These are phyloP conservation scores for Elongisporangium undulatum DNA, from an alignment of 352 stramenopile species.

Conservation along the genomic window DNA sequence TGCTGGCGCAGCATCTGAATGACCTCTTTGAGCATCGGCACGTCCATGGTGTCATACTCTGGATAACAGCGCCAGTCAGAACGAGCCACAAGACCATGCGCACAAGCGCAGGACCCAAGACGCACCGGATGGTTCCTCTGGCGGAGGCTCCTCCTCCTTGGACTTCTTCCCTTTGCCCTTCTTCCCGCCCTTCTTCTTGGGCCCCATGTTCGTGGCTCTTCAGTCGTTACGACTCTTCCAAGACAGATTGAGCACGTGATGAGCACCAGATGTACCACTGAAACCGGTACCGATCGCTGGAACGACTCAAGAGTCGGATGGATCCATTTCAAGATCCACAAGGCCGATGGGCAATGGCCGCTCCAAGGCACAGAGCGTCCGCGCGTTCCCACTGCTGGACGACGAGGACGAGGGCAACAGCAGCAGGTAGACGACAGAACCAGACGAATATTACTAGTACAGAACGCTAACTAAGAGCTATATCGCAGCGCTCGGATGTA, in stretches of 20 bases:
- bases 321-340: background rate
- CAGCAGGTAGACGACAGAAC: conserved; percentile 13
- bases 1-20: conserved; percentile 91
- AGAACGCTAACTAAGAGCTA: background rate
- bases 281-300: conserved; percentile 2
- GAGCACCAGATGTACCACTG: background rate
- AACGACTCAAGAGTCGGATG: conserved; percentile 1
- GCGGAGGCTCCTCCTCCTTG: conserved; percentile 57
- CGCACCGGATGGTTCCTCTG: conserved; percentile 69
- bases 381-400: conserved; percentile 21
- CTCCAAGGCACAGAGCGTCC: conserved; percentile 24
- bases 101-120: background rate
- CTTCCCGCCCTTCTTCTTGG: conserved; percentile 67
- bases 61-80: background rate
- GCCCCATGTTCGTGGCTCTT: conserved; percentile 28
- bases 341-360: conserved; percentile 34
- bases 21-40: conserved; percentile 91
- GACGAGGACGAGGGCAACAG: conserved; percentile 12
- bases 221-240: conserved; percentile 7
- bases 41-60: conserved; percentile 93
- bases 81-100: background rate
- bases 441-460: background rate
- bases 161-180: conserved; percentile 74
- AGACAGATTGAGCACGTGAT: too few species aligned
- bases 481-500: conserved; percentile 29